Evolutionary conservation across 306 rosid species (phyloP).

Genomic region (Fragaria nilgerrensis): DNA sequence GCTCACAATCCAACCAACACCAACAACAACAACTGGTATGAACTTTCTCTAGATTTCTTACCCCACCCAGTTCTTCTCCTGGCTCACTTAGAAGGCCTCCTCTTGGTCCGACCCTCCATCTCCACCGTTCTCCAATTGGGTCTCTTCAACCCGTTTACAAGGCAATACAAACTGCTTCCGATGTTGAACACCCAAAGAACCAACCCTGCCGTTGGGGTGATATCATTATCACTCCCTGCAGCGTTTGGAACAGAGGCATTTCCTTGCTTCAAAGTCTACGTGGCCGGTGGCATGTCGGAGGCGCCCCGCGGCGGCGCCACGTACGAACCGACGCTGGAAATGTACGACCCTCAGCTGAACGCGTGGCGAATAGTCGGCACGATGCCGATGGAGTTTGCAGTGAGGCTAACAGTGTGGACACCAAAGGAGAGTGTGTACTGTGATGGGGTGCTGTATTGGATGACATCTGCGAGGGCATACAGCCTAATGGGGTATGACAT

Average conservation of each 20-base stretch:
- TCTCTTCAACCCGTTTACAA: constrained; percentile 65
- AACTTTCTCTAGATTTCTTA: constrained; percentile 47
- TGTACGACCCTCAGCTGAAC: constrained; percentile 51
- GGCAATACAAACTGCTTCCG: constrained; percentile 51
- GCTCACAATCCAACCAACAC: constrained; percentile 45
- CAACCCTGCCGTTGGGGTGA: constrained; percentile 65
- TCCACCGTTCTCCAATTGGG: constrained; percentile 39
- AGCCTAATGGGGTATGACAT: constrained; percentile 54
- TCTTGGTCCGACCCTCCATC: constrained; percentile 43
- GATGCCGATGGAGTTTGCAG: constrained; percentile 56
- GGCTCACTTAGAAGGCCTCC: constrained; percentile 42
- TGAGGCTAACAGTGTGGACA: constrained; percentile 83
- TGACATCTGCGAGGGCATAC: constrained; percentile 69
- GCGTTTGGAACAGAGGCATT: neutral
- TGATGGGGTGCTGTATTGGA: constrained; percentile 56
- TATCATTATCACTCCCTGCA: neutral
- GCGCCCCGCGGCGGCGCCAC: constrained; percentile 32
- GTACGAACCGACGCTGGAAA: constrained; percentile 52
- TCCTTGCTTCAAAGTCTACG: constrained; percentile 45
- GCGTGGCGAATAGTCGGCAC: constrained; percentile 49
- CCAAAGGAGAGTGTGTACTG: constrained; percentile 56
- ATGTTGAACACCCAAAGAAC: constrained; percentile 45
- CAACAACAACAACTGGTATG: constrained; percentile 44
- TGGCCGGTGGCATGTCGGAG: constrained; percentile 68
- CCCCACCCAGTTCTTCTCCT: constrained; percentile 38